phyloP scores from a whole-genome alignment of 805 yeast species.

The Lipomyces yamadae region DNA sequence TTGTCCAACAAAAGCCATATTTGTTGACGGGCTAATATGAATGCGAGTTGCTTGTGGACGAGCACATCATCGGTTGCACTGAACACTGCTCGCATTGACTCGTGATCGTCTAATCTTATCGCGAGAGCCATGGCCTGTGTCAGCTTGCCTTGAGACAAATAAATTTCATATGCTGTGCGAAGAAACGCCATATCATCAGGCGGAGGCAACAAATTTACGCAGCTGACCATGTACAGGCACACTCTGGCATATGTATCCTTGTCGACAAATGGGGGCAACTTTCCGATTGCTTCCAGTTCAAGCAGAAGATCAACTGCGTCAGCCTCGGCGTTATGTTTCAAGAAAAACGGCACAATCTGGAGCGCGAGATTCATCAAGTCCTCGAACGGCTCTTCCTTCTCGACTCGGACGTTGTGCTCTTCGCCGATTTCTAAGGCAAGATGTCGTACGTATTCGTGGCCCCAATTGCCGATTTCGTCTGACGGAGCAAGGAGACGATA shows the following conservation, averaged over 20 bases:
- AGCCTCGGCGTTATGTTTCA: conserved; percentile 95
- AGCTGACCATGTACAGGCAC: conserved; percentile 74
- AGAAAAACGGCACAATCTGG: conserved; percentile 83
- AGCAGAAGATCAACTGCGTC: conserved; percentile 94
- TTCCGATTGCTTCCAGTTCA: conserved; percentile 86
- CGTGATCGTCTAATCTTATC: conserved; percentile 82
- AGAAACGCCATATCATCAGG: conserved; percentile 88
- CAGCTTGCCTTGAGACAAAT: conserved; percentile 74
- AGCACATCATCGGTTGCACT: conserved; percentile 71
- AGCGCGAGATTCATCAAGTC: conserved; percentile 68
- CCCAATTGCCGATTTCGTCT: conserved; percentile 82
- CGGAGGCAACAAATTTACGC: conserved; percentile 95
- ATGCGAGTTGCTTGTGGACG: conserved; percentile 87
- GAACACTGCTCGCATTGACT: conserved; percentile 77
- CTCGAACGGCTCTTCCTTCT: conserved; percentile 40
- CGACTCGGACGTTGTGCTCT: conserved; percentile 55
- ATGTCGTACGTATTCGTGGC: conserved; percentile 97
- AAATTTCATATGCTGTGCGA: conserved; percentile 85
- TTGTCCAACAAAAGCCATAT: conserved; percentile 65
- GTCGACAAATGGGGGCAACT: conserved; percentile 82
- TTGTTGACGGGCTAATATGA: conserved; percentile 85
- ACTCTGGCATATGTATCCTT: conserved; percentile 83
- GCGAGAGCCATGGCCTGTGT: conserved; percentile 92
- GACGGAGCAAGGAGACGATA: conserved; percentile 70
- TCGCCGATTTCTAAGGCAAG: conserved; percentile 94